Evolutionary conservation across 176 grass and related monocot genomes (phyloP), one percentile per base, ranked within the genome.

Genomic region (Oryza meridionalis): DNA sequence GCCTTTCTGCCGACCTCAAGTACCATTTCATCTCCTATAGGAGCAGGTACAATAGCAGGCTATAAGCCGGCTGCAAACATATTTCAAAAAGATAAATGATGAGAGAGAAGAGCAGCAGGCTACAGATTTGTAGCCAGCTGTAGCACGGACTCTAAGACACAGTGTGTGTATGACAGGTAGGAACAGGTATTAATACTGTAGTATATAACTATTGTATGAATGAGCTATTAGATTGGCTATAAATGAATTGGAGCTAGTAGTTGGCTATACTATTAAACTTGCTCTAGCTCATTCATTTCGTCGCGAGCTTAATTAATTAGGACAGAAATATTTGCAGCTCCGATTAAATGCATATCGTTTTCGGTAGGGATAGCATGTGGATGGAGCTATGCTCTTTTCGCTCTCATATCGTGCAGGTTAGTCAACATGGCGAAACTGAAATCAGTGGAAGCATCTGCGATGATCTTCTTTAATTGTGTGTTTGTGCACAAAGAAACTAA

Each of bases 351-450:
- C 42, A 13, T 72, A 14, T 63, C 70, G 77, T 77, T 89, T 85
- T 81, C 72, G 42, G 14, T 21, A 68, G 11, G 81, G 75, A 62
- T 26, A 47, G 70, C 40, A 13, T 16, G 82, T 16, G 82, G 62
- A 43, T 16, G 82, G 62, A 43, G 2, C 65, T 70, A 38, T 38
- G 38, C 62, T 77, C 37, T 73, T 51, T 46, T 16, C 59, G 1
- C 25, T 11, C 53, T 21, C 17, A 17, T 5, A 69, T 21, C 12
- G 17, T 5, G 69, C n/a, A 63, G 11, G 63, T 50, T 51, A 80
- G 82, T 85, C 87, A 25, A 64, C 73, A 75, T 21, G 46, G 67
- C 79, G 72, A 76, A 26, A 26, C 77, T 42, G 51, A 9, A 69
- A 79, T 62, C 76, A 32, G 46, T 67, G 77, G 17, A 85, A 16